Base-by-base conservation (phyloP, 148 eudicot species). In the Beta vulgaris region DNA sequence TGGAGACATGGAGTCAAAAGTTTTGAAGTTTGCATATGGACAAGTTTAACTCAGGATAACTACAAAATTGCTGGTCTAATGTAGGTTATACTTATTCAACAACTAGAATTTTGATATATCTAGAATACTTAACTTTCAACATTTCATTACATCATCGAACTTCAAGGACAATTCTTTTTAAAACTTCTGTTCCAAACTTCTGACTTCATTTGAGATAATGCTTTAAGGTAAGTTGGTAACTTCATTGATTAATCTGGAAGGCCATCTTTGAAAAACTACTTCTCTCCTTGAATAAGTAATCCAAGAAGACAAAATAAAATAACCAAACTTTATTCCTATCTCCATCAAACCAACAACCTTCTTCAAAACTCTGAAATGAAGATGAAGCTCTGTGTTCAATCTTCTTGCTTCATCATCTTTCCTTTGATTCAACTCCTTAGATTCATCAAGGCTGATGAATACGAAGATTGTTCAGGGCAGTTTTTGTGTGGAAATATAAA, bases 401-500 rank as follows among this genome's bases (percentile, higher is more conserved):
- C 57, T 42, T 43, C 54, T 51, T 46, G 32, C 70, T 6, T 63
- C 59, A 19, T 69, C 46, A 57, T 69, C 60, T n/a, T 60, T 35
- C 40, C 43, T 36, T 64, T 69, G 13, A 68, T 55, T 59, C 73
- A 46, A n/a, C 23, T 51, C 26, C 77, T 70, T 25, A 48, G 1
- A 26, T 51, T 67, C 14, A n/a, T 57, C 6, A 72, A 55, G 2
- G 75, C 82, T 8, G 44, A 73, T 0, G 67, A 73, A 54, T 85
- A 82, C 51, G 68, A 59, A 7, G 61, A 42, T 23, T 91, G 97
- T 53, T 31, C 34, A 9, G 40, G 42, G 43, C 2, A 62, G 0
- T 67, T 78, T 35, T 57, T 53, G 7, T 89, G 97, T 63, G 88
- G 82, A 21, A 29, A 8, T 39, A 3, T 61, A n/a, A 63, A 74